Percentiles rank a stretch among this genome's conserved stretches.
These are phyloP conservation scores for Umbelopsis sp. DNA, from an alignment of 192 early-diverging fungal species.

Conservation along the genomic window DNA sequence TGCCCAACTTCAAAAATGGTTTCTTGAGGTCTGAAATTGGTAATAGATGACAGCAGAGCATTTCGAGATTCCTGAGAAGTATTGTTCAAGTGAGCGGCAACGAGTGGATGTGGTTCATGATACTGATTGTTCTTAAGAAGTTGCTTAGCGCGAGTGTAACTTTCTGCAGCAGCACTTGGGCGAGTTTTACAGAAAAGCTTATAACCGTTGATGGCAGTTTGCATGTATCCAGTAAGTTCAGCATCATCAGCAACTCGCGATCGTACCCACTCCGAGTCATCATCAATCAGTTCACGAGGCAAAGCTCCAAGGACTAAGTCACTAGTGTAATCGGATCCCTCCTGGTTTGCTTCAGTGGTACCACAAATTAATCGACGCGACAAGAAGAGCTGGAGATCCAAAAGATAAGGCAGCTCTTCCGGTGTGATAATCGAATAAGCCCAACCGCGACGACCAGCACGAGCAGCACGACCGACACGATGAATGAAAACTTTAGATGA, in stretches of 20 bases:
- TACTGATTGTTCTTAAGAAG: constrained; percentile 60
- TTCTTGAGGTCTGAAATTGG: constrained; percentile 76
- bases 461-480: constrained; percentile 93
- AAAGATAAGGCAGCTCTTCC: constrained; percentile 90
- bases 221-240: constrained; percentile 63
- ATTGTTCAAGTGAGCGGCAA: constrained; percentile 50
- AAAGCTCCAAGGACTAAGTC: constrained; percentile 83
- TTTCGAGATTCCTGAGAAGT: constrained; percentile 61
- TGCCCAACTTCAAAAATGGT: constrained; percentile 95
- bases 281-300: constrained; percentile 65
- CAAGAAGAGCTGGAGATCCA: constrained; percentile 94
- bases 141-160: constrained; percentile 88
- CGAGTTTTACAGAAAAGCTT: constrained; percentile 87
- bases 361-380: constrained; percentile 66
- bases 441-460: constrained; percentile 93
- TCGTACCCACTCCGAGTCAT: constrained; percentile 78
- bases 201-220: constrained; percentile 79
- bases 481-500: constrained; percentile 96
- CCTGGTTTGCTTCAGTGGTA: constrained; percentile 2
- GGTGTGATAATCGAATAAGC: constrained; percentile 85
- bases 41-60: constrained; percentile 73
- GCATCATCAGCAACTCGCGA: constrained; percentile 63
- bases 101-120: constrained; percentile 77
- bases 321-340: constrained; percentile 67
- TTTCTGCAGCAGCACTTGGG: constrained; percentile 80